Base-by-base conservation (phyloP, 176 grass and related monocot genomes). In the Elymus sibiricus region DNA sequence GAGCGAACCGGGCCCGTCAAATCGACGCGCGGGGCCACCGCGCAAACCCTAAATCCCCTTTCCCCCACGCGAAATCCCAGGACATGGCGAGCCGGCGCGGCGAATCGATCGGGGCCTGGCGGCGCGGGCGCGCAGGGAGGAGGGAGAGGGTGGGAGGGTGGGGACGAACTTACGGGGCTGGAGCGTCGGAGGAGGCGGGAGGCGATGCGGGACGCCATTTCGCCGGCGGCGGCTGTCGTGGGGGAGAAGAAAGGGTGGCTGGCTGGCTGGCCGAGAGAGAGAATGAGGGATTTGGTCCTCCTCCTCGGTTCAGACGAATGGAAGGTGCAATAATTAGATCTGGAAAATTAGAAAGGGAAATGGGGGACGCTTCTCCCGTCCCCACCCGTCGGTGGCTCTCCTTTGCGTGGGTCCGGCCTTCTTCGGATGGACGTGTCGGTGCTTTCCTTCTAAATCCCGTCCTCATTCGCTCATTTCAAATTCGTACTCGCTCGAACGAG, bases 131-230 rank as follows among this genome's bases (percentile, higher is more conserved):
- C 39, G 12, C 5, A 1, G 70, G 38, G 40, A 49, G 7, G 5
- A 14, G 0, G 13, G 0, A 0, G 2, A 3, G 42, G 1, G 72
- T 9, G 25, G 25, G 42, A 10, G 15, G 1, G 32, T 34, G 32
- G 42, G 8, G 72, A 7, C n/a, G 9, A 4, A 2, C 24, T 76
- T 13, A 76, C 74, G 5, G 74, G 74, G 46, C 46, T 49, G 46
- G 16, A 10, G 74, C 74, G 74, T 27, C 74, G 74, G 27, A 76
- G 74, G 74, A 76, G 74, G 46, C 74, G 74, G 5, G 74, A 34
- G 46, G 74, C 74, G 74, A 76, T 76, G 74, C 74, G 74, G 74
- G 74, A 76, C 74, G 74, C 74, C 74, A 76, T 76, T 51, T 76
- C 72, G 72, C 72, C 72, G 43, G 11, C 70, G 68, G 35, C 37